These are phyloP conservation scores for Fusarium sp. DNA, from an alignment of 2,329 filamentous ascomycete species.

Conservation along the genomic window DNA sequence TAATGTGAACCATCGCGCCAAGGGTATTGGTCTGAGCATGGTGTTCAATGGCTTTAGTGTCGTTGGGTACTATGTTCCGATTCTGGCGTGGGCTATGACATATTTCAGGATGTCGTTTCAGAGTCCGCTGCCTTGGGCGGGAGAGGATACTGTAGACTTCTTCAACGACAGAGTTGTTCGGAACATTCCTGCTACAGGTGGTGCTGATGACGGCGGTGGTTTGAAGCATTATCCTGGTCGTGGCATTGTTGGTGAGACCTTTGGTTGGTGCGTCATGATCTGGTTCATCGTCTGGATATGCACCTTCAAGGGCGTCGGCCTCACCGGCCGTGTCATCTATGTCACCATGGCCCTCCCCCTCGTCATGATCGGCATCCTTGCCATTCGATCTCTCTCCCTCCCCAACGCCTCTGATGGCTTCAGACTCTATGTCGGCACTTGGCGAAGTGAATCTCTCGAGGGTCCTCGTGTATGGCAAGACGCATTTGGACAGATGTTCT, in stretches of 20 bases:
- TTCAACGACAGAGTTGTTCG: constrained; percentile 48
- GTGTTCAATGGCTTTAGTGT: constrained; percentile 61
- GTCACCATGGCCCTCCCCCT: constrained; percentile 66
- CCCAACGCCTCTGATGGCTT: constrained; percentile 61
- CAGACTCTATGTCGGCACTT: constrained; percentile 49
- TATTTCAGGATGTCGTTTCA: constrained; percentile 63
- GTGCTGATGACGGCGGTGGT: neutral
- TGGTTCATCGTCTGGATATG: constrained; percentile 67
- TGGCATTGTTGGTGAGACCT: constrained; percentile 59
- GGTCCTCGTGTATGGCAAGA: constrained; percentile 56
- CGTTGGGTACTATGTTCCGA: constrained; percentile 63
- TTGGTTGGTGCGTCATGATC: constrained; percentile 63
- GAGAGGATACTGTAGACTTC: neutral
- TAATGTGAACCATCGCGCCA: constrained; percentile 58
- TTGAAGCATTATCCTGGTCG: constrained; percentile 50
- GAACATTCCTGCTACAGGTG: neutral
- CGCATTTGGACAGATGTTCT: constrained; percentile 58
- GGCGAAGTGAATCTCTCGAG: constrained; percentile 54
- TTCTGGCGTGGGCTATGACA: constrained; percentile 64
- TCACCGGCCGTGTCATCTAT: constrained; percentile 64
- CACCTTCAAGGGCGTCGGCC: constrained; percentile 64
- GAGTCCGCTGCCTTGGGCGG: constrained; percentile 61
- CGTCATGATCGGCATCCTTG: constrained; percentile 60
- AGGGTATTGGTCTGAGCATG: constrained; percentile 60
- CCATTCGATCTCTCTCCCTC: constrained; percentile 59